These are phyloP conservation scores for Blastomyces silverae DNA, from an alignment of 2,329 filamentous ascomycete genomes.

Conservation along the genomic window DNA sequence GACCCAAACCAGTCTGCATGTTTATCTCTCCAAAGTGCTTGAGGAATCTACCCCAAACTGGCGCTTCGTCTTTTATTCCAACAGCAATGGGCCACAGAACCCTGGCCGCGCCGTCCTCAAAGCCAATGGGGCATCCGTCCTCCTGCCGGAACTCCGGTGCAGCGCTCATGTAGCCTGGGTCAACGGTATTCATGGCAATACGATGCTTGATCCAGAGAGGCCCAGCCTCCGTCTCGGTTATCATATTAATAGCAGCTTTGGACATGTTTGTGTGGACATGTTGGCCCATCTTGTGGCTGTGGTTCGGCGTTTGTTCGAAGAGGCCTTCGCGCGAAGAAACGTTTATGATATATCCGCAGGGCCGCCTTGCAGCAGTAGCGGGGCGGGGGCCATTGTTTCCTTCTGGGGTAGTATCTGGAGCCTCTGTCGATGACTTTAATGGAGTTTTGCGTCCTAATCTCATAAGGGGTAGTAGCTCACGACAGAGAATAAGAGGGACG, in stretches of 20 bases:
- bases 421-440: background rate
- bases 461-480: constrained; percentile 34
- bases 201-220: constrained; percentile 27
- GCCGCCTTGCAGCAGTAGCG: background rate
- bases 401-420: background rate
- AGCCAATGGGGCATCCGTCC: constrained; percentile 32
- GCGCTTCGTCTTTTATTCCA: constrained; percentile 20
- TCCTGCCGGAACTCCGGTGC: constrained; percentile 30
- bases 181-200: constrained; percentile 37
- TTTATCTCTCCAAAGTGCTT: constrained; percentile 25
- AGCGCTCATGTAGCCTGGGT: constrained; percentile 38
- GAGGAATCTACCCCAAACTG: constrained; percentile 23
- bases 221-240: constrained; percentile 36
- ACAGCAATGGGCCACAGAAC: constrained; percentile 35
- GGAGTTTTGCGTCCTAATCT: constrained; percentile 1
- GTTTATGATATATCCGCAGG: constrained; percentile 30
- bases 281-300: constrained; percentile 27
- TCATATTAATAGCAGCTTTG: constrained; percentile 40
- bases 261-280: constrained; percentile 40
- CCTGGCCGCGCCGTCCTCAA: constrained; percentile 36
- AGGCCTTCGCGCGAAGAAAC: constrained; percentile 36
- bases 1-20: background rate
- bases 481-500: constrained; percentile 36
- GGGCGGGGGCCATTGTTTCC: background rate
- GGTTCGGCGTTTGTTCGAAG: constrained; percentile 25